These are phyloP conservation scores for Metarhizium anisopliae DNA, from an alignment of 2,329 filamentous ascomycete species.

Conservation along the genomic window DNA sequence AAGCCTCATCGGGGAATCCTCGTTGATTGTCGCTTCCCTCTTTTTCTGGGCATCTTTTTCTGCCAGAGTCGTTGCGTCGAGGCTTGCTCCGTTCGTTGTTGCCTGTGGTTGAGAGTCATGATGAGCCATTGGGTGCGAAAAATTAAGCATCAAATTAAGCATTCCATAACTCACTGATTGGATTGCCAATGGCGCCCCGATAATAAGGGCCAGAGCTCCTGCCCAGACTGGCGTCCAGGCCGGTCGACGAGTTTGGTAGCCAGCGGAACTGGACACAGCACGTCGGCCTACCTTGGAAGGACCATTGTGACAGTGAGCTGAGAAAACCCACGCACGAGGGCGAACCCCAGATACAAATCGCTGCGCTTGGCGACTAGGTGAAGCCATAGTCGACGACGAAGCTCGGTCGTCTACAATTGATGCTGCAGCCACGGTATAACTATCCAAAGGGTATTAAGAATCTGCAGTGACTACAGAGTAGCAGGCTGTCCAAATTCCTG, in stretches of 20 bases:
- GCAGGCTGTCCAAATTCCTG: neutral
- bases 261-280: neutral
- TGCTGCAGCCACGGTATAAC: neutral
- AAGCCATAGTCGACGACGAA: neutral
- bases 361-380: neutral
- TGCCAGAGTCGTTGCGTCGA: slow-evolving; percentile 65
- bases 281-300: neutral
- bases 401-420: neutral
- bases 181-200: slow-evolving; percentile 1
- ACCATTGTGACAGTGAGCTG: neutral
- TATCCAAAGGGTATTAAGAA: neutral
- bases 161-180: slow-evolving; percentile 2
- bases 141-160: neutral
- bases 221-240: neutral
- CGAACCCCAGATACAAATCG: neutral
- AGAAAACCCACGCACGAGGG: neutral
- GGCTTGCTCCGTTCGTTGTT: slow-evolving; percentile 30
- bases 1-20: slow-evolving; percentile 86
- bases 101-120: slow-evolving; percentile 22
- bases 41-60: slow-evolving; percentile 77
- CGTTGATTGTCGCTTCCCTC: slow-evolving; percentile 56
- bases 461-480: neutral
- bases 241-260: neutral
- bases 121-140: neutral
- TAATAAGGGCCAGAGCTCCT: neutral